Evolutionary conservation across 257 asterid species (phyloP).

Genomic region (Asclepias syriaca): DNA sequence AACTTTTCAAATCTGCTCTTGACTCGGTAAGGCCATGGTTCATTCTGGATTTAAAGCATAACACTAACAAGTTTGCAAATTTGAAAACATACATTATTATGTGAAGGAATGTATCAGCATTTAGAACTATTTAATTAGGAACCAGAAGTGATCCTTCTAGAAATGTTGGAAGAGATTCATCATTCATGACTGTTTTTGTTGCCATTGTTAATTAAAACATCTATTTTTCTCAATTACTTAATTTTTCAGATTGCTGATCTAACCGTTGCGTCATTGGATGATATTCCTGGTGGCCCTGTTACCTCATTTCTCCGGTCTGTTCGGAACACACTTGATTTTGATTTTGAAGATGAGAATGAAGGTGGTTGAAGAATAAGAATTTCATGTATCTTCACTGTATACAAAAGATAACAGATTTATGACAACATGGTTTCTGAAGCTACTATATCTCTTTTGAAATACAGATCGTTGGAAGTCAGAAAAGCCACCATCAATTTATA

Average conservation of each 20-base stretch:
- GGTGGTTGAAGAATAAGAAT: slow-evolving; percentile 35
- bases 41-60: background rate
- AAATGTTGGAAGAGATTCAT: slow-evolving; percentile 8
- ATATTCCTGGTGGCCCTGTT: slow-evolving; percentile 82
- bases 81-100: background rate
- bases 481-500: slow-evolving; percentile 69
- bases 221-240: slow-evolving; percentile 2
- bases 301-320: slow-evolving; percentile 73
- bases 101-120: background rate
- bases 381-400: background rate
- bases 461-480: slow-evolving; percentile 91
- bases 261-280: slow-evolving; percentile 78
- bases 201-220: background rate
- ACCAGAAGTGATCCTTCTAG: background rate
- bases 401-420: background rate
- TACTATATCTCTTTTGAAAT: slow-evolving; percentile 8
- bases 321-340: slow-evolving; percentile 78
- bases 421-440: background rate
- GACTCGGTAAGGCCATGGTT: slow-evolving; percentile 57
- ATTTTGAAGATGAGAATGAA: slow-evolving; percentile 91
- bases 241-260: slow-evolving; percentile 68
- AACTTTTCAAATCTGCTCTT: slow-evolving; percentile 72
- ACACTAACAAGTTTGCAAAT: background rate
- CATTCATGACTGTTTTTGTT: background rate
- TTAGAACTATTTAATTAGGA: background rate